These are phyloP conservation scores for Penicilliopsis zonata DNA, from an alignment of 495 filamentous ascomycete genomes.

Conservation along the genomic window DNA sequence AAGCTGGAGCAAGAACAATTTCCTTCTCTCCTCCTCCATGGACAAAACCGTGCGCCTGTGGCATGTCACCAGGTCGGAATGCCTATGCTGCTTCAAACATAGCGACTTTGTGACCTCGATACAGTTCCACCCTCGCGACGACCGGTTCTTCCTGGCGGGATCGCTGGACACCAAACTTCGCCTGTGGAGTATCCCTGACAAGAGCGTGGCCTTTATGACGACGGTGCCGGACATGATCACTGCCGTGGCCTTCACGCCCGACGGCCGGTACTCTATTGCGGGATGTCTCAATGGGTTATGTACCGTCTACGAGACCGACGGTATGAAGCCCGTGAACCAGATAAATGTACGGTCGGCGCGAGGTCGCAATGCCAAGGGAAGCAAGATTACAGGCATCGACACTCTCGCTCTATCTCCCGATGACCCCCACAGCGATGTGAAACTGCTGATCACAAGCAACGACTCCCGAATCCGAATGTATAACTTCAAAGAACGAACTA, in stretches of 20 bases:
- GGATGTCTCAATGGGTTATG: slow-evolving; percentile 79
- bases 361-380: slow-evolving; percentile 89
- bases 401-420: slow-evolving; percentile 51
- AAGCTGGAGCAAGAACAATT: slow-evolving; percentile 98
- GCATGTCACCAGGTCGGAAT: slow-evolving; percentile 79
- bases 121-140: slow-evolving; percentile 87
- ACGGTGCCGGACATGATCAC: slow-evolving; percentile 83
- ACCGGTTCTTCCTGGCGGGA: slow-evolving; percentile 92
- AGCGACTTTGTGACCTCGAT: slow-evolving; percentile 93
- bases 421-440: slow-evolving; percentile 59
- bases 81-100: slow-evolving; percentile 91
- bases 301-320: slow-evolving; percentile 91
- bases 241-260: slow-evolving; percentile 84
- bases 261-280: slow-evolving; percentile 82
- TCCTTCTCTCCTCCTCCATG: slow-evolving; percentile 92
- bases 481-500: slow-evolving; percentile 65
- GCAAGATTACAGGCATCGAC: slow-evolving; percentile 93
- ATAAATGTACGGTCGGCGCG: slow-evolving; percentile 82
- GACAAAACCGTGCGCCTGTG: slow-evolving; percentile 95
- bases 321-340: slow-evolving; percentile 69
- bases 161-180: slow-evolving; percentile 86
- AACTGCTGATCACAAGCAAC: slow-evolving; percentile 86
- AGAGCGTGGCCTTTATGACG: slow-evolving; percentile 78
- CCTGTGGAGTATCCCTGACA: slow-evolving; percentile 96
- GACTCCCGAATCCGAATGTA: slow-evolving; percentile 92